Evolutionary conservation across 345 rosid species (phyloP).

Genomic region (Populus tremula): DNA sequence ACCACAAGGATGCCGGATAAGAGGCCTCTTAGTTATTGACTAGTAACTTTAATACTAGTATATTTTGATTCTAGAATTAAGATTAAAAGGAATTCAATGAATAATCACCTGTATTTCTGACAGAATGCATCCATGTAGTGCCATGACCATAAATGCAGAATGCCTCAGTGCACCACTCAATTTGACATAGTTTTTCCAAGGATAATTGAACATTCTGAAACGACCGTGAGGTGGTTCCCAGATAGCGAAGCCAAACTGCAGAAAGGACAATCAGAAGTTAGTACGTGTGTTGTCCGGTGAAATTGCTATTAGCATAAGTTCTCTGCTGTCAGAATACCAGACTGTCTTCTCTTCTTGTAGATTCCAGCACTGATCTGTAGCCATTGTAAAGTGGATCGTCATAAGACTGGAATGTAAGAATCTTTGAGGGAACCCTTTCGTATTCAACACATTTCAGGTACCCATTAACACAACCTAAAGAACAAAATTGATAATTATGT

Average conservation of each 20-base stretch:
- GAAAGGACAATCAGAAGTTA: neutral
- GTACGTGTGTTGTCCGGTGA: neutral
- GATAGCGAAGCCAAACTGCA: conserved; percentile 67
- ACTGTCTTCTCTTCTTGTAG: conserved; percentile 71
- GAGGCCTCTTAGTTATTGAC: too few relatives aligned
- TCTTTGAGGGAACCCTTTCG: conserved; percentile 75
- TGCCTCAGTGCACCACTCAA: conserved; percentile 81
- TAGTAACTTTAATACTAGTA: too few relatives aligned
- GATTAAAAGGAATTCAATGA: neutral
- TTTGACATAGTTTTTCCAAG: conserved; percentile 72
- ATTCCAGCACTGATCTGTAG: conserved; percentile 74
- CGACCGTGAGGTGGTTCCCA: conserved; percentile 97
- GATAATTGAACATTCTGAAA: conserved; percentile 60
- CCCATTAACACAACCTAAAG: conserved; percentile 68
- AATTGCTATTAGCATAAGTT: neutral
- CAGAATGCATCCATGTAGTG: conserved; percentile 90
- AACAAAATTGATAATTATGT: neutral
- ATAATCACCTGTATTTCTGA: conserved; percentile 75
- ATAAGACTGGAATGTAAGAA: conserved; percentile 75
- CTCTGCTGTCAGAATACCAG: conserved; percentile 39
- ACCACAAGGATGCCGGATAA: too few relatives aligned
- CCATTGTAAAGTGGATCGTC: conserved; percentile 83
- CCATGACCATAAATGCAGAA: conserved; percentile 91
- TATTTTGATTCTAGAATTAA: neutral
- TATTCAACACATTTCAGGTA: conserved; percentile 76